Base-by-base conservation (phyloP, 2,329 filamentous ascomycete species). In the Nothophoma quercina region DNA sequence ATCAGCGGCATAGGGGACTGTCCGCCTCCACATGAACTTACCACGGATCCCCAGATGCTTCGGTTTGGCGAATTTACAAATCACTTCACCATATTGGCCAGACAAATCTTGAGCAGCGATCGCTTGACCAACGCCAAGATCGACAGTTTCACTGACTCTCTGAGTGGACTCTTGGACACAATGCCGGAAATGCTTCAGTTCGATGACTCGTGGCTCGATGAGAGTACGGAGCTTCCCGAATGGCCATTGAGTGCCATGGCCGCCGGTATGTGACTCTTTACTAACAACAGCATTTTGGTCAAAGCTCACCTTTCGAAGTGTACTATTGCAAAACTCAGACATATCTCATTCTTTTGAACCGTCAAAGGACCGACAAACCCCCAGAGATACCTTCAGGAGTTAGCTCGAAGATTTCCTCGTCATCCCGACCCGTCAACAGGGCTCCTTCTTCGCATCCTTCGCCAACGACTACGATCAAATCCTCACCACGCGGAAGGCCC, bases 1-100 rank as follows among this genome's bases (percentile, higher is more conserved):
- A 81, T 81, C 26, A 80, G 77, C 39, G 78, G 77, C 16, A 73
- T 80, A 25, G 79, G 79, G 12, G 79, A 81, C 51, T 81, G 79
- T 53, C 77, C 75, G 15, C 74, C 77, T 13, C 76, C 79, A 0
- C 75, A 78, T 22, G 74, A 75, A 16, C 63, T 80, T 10, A 78
- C 77, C 0, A 79, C 74, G 0, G 74, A 81, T 58, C 73, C 75
- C 1, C 74, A 70, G 1, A 70, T 76, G 33, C 59, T 81, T n/a
- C 65, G 78, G 42, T 71, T 81, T 25, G 72, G 73, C 15, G 75
- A 79, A 21, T 80, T 78, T 44, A 72, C 78, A 25, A 72, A 78
- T 46, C 75, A 79, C 21, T 79, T 81, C 56, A 80, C 78, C 1
- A 65, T 81, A 7, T 59, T 80, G n/a, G 77, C 77, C 1, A 71